Evolutionary conservation across 2,329 filamentous ascomycete genomes (phyloP), one percentile per base, ranked within the genome.

Genomic region (Sporothrix mexicana): DNA sequence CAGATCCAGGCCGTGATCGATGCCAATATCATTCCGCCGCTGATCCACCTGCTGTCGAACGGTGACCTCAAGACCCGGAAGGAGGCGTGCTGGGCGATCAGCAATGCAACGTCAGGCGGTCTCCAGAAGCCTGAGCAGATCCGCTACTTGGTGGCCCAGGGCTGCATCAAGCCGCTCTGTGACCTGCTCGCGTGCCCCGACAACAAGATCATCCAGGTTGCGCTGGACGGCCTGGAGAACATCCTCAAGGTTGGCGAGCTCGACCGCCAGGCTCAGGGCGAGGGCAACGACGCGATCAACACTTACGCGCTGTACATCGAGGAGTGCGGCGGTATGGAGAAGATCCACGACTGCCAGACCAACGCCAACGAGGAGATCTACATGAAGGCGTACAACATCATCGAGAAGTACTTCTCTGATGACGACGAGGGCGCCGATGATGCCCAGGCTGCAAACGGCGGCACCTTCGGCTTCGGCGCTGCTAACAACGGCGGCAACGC

Each of bases 301-400:
- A 92, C 93, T 77, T 99, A 97, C 80, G 96, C 96, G 64, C 89
- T 99, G 76, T 98, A 97, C 84, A 99, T 99, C 77, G 96, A 99
- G 85, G 96, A 99, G 84, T 97, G 95, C 77, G 94, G 94, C 80
- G 96, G 96, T 77, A 99, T 99, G 96, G 96, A 98, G 87, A 98
- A 98, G 91, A 98, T 99, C 78, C 96, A 99, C 85, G 95, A 98
- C 79, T 98, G 96, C 89, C 96, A 99, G 87, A 98, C 97, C 87
- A 99, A 99, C 80, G 95, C 95, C 86, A 99, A 99, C 85, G 96
- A 99, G 85, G 96, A 99, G 85, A 99, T 99, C 78, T 99, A 99
- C 88, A 98, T 99, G 95, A 99, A 99, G 90, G 96, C 96, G 0
- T 99, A 98, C 88, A 98, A 97, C 88, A 99, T 99, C 84, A 99